These are phyloP conservation scores for Echinochloa phyllopogon DNA, from an alignment of 176 grass and related monocot species.

Conservation along the genomic window DNA sequence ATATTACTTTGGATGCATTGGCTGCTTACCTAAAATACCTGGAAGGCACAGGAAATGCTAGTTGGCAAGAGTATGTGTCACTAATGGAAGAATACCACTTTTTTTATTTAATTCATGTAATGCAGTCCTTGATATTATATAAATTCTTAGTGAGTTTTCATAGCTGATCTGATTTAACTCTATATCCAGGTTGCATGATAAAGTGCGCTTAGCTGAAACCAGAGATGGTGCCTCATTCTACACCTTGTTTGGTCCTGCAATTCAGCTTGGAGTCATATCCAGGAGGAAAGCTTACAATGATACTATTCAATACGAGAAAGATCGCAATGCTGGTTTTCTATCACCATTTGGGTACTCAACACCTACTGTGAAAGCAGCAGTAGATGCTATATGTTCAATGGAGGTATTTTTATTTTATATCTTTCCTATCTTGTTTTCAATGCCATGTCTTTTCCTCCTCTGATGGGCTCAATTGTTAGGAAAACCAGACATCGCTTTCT, in stretches of 20 bases:
- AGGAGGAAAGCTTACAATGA: constrained; percentile 85
- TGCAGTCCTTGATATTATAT: constrained; percentile 11
- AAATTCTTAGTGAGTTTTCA: constrained; percentile 16
- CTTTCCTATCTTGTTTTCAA: constrained; percentile 13
- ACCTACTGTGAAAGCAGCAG: constrained; percentile 75
- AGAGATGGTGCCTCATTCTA: constrained; percentile 81
- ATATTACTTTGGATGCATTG: constrained; percentile 73
- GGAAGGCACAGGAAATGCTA: constrained; percentile 83
- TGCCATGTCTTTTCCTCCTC: background rate
- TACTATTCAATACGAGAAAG: constrained; percentile 88
- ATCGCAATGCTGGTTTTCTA: constrained; percentile 96
- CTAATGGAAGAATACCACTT: background rate
- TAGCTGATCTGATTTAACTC: constrained; percentile 8
- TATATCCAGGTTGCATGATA: constrained; percentile 86
- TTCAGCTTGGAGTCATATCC: constrained; percentile 90
- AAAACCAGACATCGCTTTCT: constrained; percentile 17
- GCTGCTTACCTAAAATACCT: constrained; percentile 87
- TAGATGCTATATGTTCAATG: constrained; percentile 82
- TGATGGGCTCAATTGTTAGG: background rate
- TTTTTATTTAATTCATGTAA: constrained; percentile 18
- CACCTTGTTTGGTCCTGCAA: constrained; percentile 66
- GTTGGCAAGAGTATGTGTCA: constrained; percentile 87
- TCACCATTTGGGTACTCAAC: constrained; percentile 99
- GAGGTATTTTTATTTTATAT: constrained; percentile 62
- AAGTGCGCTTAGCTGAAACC: constrained; percentile 71